phyloP scores from a whole-genome alignment of 2,329 filamentous ascomycete genomes.

The Xylariaceae sp. region DNA sequence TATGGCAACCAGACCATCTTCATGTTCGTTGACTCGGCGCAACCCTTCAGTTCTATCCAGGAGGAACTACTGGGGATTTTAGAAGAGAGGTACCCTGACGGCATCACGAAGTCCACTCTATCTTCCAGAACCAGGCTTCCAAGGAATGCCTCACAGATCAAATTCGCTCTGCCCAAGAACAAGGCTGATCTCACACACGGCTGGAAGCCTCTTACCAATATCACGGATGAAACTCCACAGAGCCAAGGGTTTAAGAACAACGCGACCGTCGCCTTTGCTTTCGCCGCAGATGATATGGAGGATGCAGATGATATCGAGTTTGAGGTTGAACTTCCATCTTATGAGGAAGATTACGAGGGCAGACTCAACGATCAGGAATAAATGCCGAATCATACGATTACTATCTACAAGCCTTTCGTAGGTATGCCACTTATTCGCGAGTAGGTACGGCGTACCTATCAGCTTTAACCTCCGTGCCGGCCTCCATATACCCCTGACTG shows the following conservation, averaged over 20 bases:
- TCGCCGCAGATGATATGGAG: conserved; percentile 36
- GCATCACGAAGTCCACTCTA: conserved; percentile 39
- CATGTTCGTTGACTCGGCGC: conserved; percentile 56
- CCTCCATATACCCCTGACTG: neutral
- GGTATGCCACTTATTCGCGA: no score
- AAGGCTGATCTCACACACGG: conserved; percentile 43
- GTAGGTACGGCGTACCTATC: no score
- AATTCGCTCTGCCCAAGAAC: conserved; percentile 43
- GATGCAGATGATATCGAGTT: conserved; percentile 39
- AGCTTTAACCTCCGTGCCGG: neutral
- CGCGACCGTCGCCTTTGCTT: conserved; percentile 45
- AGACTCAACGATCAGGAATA: neutral
- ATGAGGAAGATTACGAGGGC: conserved; percentile 20
- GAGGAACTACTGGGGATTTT: conserved; percentile 54
- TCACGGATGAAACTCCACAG: conserved; percentile 37
- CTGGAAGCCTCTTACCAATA: conserved; percentile 44
- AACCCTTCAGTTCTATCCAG: conserved; percentile 53
- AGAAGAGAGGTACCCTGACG: conserved; percentile 50
- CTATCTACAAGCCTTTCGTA: neutral
- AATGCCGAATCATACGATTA: neutral
- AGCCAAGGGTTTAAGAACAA: conserved; percentile 44
- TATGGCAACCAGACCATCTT: conserved; percentile 66
- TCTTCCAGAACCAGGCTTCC: conserved; percentile 38
- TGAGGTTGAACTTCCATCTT: conserved; percentile 41
- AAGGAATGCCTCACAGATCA: conserved; percentile 38